These are phyloP conservation scores for Cordyceps tenuipes DNA, from an alignment of 2,329 filamentous ascomycete species.

Conservation along the genomic window DNA sequence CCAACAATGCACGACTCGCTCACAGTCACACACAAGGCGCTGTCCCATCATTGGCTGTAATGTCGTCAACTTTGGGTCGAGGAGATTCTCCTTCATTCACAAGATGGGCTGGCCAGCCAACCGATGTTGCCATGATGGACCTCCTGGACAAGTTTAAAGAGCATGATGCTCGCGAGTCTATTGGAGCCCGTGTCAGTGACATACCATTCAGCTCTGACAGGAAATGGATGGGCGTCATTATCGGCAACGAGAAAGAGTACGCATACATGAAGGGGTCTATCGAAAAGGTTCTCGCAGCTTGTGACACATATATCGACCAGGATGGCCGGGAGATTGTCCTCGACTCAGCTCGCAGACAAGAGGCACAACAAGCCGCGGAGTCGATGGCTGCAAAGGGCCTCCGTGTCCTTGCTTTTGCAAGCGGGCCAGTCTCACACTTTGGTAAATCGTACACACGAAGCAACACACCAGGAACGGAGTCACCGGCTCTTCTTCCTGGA, in stretches of 20 bases:
- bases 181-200: constrained; percentile 75
- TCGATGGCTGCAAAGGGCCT: constrained; percentile 83
- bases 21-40: constrained; percentile 61
- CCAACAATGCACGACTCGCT: constrained; percentile 83
- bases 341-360: constrained; percentile 64
- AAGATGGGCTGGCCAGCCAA: constrained; percentile 93
- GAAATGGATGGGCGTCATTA: constrained; percentile 98
- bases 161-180: constrained; percentile 79
- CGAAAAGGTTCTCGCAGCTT: constrained; percentile 76
- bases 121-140: constrained; percentile 94
- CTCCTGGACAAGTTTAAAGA: constrained; percentile 85
- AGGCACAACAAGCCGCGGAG: constrained; percentile 73
- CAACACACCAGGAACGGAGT: constrained; percentile 39
- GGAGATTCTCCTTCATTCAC: constrained; percentile 59
- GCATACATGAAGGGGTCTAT: constrained; percentile 95
- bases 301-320: constrained; percentile 80
- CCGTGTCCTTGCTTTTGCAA: constrained; percentile 87
- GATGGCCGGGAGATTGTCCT: constrained; percentile 82
- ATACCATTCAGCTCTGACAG: constrained; percentile 94
- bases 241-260: constrained; percentile 66
- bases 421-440: constrained; percentile 55
- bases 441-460: constrained; percentile 39
- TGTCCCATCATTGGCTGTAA: constrained; percentile 61
- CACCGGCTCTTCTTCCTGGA: constrained; percentile 33
- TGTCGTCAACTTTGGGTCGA: constrained; percentile 70